Base-by-base conservation (phyloP, 441 rosid genomes). In the Adansonia rubrostipa region DNA sequence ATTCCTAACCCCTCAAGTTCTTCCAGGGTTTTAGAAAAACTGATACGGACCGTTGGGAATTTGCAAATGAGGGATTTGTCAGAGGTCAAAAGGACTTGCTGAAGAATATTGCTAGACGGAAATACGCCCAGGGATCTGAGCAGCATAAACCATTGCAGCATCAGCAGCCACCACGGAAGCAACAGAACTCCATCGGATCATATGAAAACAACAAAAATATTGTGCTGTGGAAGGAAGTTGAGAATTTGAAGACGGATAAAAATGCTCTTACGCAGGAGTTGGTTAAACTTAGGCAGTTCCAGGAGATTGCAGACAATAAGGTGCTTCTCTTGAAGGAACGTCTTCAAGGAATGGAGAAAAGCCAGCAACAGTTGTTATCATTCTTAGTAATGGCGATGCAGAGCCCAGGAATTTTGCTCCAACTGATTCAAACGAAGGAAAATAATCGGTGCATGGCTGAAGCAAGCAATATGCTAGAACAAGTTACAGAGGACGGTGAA, bases 301-400 rank as follows among this genome's bases (percentile, higher is more conserved):
- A 96, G 81, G 94, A 94, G 85, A 84, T 76, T 61, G 85, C 97
- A 0, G 93, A 91, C 20, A 89, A 86, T 33, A 93, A 90, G 72
- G 73, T 96, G 87, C 74, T 86, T 53, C 82, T 83, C 40, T 80
- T 91, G 83, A 81, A 92, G 83, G 96, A 94, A 48, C 85, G 89
- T 11, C 77, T 96, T 75, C 94, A 92, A 78, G 96, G 97, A 68
- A 92, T 94, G 94, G 99, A 96, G 86, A 90, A 89, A 84, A 90
- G 88, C 79, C 98, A 92, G 77, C 97, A 94, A 75, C 95, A 92
- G 90, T 86, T 96, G 99, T 90, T 96, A 51, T 96, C 99, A 5
- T 94, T 96, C 84, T 81, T 96, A 75, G 90, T 92, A 22, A 89
- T 92, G 99, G 97, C 91, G 45, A 87, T 96, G 92, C 94, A 94